Evolutionary conservation across 2,329 filamentous ascomycete species (phyloP).

Genomic region (Neopestalotiopsis sp.): DNA sequence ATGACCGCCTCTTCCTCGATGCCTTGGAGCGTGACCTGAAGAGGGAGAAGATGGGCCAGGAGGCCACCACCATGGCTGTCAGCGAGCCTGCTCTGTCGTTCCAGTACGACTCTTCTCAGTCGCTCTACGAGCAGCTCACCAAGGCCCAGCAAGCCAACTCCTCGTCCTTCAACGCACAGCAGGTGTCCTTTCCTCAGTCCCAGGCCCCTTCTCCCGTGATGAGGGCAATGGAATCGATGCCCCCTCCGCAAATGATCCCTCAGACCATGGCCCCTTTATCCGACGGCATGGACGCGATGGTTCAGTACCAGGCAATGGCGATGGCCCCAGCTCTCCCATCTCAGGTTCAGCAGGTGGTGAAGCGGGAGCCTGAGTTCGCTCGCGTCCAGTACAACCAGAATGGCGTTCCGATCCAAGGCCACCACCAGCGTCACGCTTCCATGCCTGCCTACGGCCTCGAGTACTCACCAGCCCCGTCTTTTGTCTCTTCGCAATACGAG

Average conservation of each 20-base stretch:
- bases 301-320: slow-evolving; percentile 70
- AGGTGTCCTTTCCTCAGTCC: slow-evolving; percentile 70
- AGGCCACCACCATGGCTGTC: slow-evolving; percentile 92
- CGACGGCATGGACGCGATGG: slow-evolving; percentile 76
- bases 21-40: slow-evolving; percentile 96
- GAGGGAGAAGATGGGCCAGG: slow-evolving; percentile 99
- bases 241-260: slow-evolving; percentile 81
- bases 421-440: slow-evolving; percentile 95
- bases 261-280: slow-evolving; percentile 62
- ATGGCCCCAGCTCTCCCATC: slow-evolving; percentile 74
- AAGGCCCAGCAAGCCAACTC: slow-evolving; percentile 99
- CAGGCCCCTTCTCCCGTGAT: slow-evolving; percentile 89
- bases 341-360: slow-evolving; percentile 69
- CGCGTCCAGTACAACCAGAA: slow-evolving; percentile 92
- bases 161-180: slow-evolving; percentile 89
- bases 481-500: slow-evolving; percentile 97
- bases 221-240: slow-evolving; percentile 92
- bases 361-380: slow-evolving; percentile 85
- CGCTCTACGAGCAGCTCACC: slow-evolving; percentile 98
- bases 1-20: slow-evolving; percentile 96
- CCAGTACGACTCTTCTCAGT: slow-evolving; percentile 99
- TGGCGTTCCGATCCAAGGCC: slow-evolving; percentile 82
- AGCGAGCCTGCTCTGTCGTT: slow-evolving; percentile 97
- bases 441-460: slow-evolving; percentile 96
- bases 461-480: slow-evolving; percentile 96